Percentiles rank a stretch among this genome's conserved stretches.
These are phyloP conservation scores for Fraxinus nigra DNA, from an alignment of 305 asterid genomes.

Conservation along the genomic window DNA sequence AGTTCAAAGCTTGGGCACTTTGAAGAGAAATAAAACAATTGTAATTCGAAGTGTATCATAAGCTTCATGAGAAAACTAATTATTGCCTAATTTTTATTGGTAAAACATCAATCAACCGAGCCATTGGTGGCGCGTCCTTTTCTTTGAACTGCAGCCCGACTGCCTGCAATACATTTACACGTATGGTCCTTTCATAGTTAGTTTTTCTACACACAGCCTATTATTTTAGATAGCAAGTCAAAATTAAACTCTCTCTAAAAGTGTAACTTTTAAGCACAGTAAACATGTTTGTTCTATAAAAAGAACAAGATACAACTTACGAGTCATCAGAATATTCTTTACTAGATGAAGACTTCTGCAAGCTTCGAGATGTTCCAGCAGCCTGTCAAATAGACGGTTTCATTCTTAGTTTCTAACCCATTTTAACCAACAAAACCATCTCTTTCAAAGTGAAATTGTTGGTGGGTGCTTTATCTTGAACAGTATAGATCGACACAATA, in stretches of 20 bases:
- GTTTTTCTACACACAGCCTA: not conserved
- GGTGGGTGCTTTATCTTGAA: not conserved
- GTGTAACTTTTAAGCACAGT: not conserved
- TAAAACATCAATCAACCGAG: conserved; percentile 26
- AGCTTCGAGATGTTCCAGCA: conserved; percentile 44
- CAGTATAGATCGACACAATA: not conserved
- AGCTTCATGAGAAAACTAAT: conserved; percentile 2
- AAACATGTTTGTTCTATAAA: not conserved
- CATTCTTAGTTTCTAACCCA: not conserved
- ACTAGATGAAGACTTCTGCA: conserved; percentile 58
- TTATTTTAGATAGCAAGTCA: not conserved
- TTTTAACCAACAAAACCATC: not conserved
- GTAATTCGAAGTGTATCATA: conserved; percentile 24
- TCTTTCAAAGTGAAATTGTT: conserved; percentile 1
- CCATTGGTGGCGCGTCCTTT: conserved; percentile 48
- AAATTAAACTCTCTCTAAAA: not conserved
- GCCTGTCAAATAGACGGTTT: conserved; percentile 44
- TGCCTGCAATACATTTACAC: conserved; percentile 44
- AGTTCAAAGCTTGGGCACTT: conserved; percentile 32
- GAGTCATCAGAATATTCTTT: conserved; percentile 62
- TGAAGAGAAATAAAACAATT: conserved; percentile 22
- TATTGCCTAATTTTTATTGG: conserved; percentile 5
- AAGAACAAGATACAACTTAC: conserved; percentile 41
- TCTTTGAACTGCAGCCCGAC: conserved; percentile 61
- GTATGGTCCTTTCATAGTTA: not conserved